Evolutionary conservation across 2,329 filamentous ascomycete species (phyloP).

Genomic region (Metarhizium guizhouense): DNA sequence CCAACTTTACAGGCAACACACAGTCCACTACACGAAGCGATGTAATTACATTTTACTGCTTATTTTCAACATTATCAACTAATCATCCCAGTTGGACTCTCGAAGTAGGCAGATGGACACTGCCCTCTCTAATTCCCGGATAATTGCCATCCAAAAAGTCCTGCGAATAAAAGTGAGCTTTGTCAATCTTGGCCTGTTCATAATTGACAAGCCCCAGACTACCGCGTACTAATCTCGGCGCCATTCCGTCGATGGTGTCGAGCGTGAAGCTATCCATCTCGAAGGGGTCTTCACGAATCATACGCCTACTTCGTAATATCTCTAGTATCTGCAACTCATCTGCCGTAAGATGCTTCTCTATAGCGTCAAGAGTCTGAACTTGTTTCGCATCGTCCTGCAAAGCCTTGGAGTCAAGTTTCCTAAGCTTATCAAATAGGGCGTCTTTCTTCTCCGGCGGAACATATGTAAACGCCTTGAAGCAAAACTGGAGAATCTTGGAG

Average conservation of each 20-base stretch:
- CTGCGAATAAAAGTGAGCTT: constrained; percentile 1
- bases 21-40: too few species aligned
- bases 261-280: constrained; percentile 10
- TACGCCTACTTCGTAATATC: constrained; percentile 6
- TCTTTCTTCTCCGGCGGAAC: constrained; percentile 9
- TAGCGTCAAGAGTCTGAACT: not conserved
- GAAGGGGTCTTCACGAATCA: constrained; percentile 10
- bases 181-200: constrained; percentile 1
- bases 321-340: constrained; percentile 8
- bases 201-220: constrained; percentile 6
- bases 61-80: too few species aligned
- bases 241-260: constrained; percentile 9
- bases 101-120: not conserved
- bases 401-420: constrained; percentile 1
- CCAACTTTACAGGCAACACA: too few species aligned
- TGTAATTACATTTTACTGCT: too few species aligned
- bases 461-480: constrained; percentile 19
- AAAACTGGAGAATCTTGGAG: constrained; percentile 23
- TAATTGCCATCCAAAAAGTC: constrained; percentile 1
- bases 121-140: constrained; percentile 1
- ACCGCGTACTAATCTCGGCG: constrained; percentile 7
- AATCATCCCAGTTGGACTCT: not conserved
- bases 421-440: constrained; percentile 10
- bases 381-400: not conserved
- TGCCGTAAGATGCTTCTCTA: constrained; percentile 4